Base-by-base conservation (phyloP, 2,329 filamentous ascomycete species). In the Neonectria hederae region DNA sequence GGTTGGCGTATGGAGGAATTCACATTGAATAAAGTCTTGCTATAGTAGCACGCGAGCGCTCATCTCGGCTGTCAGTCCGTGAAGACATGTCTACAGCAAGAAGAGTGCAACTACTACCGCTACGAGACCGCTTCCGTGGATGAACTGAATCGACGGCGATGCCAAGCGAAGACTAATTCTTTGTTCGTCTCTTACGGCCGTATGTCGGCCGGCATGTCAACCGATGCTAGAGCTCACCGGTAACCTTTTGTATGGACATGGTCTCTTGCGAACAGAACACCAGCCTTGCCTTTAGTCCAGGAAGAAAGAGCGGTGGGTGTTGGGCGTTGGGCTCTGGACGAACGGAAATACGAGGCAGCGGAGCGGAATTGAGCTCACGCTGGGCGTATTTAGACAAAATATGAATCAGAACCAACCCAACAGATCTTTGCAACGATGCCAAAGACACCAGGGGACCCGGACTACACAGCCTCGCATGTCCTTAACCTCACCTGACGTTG, bases 1-100 rank as follows among this genome's bases (percentile, higher is more conserved):
- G 56, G 65, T 67, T 61, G 76, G 76, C 76, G 75, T 71, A 76
- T 65, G 72, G 67, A 69, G 67, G 59, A 67, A 59, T 67, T 70
- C 59, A 40, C 62, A 65, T 72, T 72, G 53, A 69, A 71, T 65
- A 62, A 63, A 65, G 45, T 57, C 51, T 59, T 66, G 24, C 32
- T 52, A 38, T 45, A 19, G 62, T n/a, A 59, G 30, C 59, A 67
- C 48, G 38, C 48, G 48, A 62, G 65, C 61, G 59, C 65, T 63
- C 59, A 56, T 67, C 58, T 65, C 62, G 46, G 54, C 59, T 43
- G 54, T 40, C 51, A 43, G 45, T 62, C 53, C 65, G 22, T 54
- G 28, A 54, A 54, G 61, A 56, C 57, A 22, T 54, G 59, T 57
- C 55, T 52, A 49, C 53, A 54, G 49, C 48, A 24, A 28, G 17